phyloP scores from a whole-genome alignment of 768 basidiomycete genomes.

The Calocybe indica region DNA sequence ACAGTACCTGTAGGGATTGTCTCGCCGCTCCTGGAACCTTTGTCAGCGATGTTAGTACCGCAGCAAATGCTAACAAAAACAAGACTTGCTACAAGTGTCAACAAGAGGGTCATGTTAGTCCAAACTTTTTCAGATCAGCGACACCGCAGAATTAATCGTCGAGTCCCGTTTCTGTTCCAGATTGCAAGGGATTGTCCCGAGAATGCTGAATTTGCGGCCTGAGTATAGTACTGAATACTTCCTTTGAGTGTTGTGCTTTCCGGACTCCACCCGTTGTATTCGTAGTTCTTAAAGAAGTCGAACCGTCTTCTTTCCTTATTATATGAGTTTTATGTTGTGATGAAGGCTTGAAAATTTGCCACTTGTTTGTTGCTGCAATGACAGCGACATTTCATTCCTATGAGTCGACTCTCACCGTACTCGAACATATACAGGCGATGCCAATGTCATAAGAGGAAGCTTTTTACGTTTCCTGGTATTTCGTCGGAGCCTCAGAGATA shows the following conservation, averaged over 20 bases:
- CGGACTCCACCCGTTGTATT: not conserved
- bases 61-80: conserved; percentile 39
- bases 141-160: not conserved
- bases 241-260: not conserved
- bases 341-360: too few relatives aligned
- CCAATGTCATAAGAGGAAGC: conserved; percentile 15
- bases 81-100: conserved; percentile 90
- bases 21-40: conserved; percentile 65
- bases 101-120: conserved; percentile 78
- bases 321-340: too few relatives aligned
- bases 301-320: not conserved
- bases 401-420: too few relatives aligned
- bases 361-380: too few relatives aligned
- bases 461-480: conserved; percentile 49
- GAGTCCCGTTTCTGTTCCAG: conserved; percentile 20
- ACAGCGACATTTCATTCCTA: too few relatives aligned
- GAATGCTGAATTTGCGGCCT: conserved; percentile 44
- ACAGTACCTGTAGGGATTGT: conserved; percentile 54
- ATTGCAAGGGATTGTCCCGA: conserved; percentile 66
- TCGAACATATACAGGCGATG: too few relatives aligned
- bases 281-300: conserved; percentile 6
- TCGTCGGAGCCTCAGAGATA: conserved; percentile 31
- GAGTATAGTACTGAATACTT: conserved; percentile 9
- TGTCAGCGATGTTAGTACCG: conserved; percentile 38
- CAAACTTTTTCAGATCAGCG: not conserved